A percentile compares a stretch with the other conserved stretches of the same genome.
These are phyloP conservation scores for Catunica adiposa DNA, from an alignment of 2,329 filamentous ascomycete species.

Conservation along the genomic window DNA sequence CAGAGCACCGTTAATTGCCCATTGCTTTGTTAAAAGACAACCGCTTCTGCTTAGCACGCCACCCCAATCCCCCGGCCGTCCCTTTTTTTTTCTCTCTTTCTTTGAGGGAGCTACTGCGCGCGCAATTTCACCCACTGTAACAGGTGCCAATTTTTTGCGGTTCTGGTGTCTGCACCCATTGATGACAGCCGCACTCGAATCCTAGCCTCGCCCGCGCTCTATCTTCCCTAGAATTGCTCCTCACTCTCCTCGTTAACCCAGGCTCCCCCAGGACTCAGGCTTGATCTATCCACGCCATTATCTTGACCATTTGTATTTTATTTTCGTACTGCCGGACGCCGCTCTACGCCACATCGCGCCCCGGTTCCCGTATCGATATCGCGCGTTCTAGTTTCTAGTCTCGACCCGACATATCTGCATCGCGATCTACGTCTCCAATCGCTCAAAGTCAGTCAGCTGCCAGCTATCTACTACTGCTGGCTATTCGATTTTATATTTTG, in stretches of 20 bases:
- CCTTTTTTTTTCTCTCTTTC: background rate
- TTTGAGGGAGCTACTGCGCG: background rate
- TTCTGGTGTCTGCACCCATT: too few relatives aligned
- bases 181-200: conserved; percentile 7
- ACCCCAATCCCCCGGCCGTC: background rate
- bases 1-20: background rate
- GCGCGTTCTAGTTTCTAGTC: background rate
- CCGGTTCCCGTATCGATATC: background rate
- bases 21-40: background rate
- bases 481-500: background rate
- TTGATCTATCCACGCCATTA: too few relatives aligned
- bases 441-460: background rate
- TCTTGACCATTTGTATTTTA: background rate
- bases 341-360: background rate
- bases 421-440: background rate
- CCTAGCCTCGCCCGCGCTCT: conserved; percentile 1
- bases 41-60: background rate
- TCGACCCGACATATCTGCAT: background rate
- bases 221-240: background rate
- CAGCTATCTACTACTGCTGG: background rate
- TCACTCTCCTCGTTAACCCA: too few relatives aligned
- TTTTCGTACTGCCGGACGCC: background rate
- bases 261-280: too few relatives aligned
- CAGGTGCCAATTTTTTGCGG: conserved; percentile 2
- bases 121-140: background rate